Base-by-base conservation (phyloP, 108 stramenopile species). In the Phaeodactylum tricornutum region DNA sequence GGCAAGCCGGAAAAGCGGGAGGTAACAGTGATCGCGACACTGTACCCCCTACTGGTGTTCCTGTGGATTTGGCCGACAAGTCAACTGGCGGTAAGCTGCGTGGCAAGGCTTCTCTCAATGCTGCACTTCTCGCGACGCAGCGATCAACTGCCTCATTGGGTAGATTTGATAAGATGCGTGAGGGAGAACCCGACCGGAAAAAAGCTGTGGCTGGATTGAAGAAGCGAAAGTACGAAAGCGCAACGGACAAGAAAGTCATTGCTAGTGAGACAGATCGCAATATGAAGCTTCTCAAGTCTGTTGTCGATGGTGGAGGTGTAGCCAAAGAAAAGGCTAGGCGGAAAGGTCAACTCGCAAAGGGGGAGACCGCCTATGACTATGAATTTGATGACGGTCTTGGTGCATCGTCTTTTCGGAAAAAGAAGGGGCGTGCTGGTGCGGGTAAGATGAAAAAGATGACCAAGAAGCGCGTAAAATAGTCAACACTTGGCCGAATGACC, bases 291-390 rank as follows among this genome's bases (percentile, higher is more conserved):
- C 57, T 93, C 11, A 51, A 79, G 7, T 62, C 61, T 21, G 92
- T 93, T 3, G 80, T 93, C 52, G 77, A 77, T 37, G 92, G 92
- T 16, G 72, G 67, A 34, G 81, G 76, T 39, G 76, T 62, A 28
- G 70, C 71, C 29, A 81, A 74, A 62, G 79, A 85, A 17, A 69
- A 61, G 57, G 79, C 77, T 25, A 75, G 72, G 29, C 66, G 59
- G 24, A 86, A 77, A 47, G 87, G 87, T 28, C 56, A 71, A 42
- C 67, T 66, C 40, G 80, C 84, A 39, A 77, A 67, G 59, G 87
- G 92, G 9, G 92, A 87, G 67, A 93, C 92, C 16, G 92, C 79
- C 0, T 81, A 84, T 46, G 92, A 93, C 65, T 87, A 84, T 55
- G 92, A 93, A 6, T 89, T 54, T 56, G 68, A 87, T 63, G 92